phyloP scores from a whole-genome alignment of 257 asterid genomes.

The Capsicum pubescens region DNA sequence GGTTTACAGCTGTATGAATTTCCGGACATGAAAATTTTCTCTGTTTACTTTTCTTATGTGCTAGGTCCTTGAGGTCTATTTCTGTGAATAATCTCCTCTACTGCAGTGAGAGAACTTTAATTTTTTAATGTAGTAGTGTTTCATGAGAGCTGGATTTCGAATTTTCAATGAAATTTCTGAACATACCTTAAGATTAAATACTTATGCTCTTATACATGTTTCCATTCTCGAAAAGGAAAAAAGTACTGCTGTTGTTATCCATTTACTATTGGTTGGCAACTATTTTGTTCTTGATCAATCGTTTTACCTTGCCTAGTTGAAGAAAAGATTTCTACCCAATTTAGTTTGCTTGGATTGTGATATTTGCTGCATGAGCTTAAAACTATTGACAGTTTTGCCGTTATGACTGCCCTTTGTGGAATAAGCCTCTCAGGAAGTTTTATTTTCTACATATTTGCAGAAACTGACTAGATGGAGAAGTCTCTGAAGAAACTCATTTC shows the following conservation, averaged over 20 bases:
- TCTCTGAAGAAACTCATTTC: slow-evolving; percentile 31
- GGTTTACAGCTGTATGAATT: background rate
- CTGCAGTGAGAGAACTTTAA: background rate
- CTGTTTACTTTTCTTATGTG: background rate
- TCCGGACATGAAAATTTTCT: background rate
- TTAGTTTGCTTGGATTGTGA: background rate
- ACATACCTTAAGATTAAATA: background rate
- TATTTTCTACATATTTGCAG: slow-evolving; percentile 15
- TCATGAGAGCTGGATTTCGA: background rate
- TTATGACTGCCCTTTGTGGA: background rate
- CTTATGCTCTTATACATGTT: background rate
- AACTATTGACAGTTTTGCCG: background rate
- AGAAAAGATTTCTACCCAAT: background rate
- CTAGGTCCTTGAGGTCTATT: background rate
- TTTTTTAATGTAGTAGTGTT: background rate
- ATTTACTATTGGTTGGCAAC: background rate
- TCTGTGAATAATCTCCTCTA: background rate
- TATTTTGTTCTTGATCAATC: background rate
- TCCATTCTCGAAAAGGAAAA: background rate
- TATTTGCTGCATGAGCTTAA: slow-evolving; percentile 5
- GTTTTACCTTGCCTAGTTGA: background rate
- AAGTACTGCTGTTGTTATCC: background rate
- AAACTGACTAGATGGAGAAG: slow-evolving; percentile 41
- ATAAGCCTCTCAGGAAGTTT: background rate
- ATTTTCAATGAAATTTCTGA: background rate